phyloP scores from a whole-genome alignment of 2,329 filamentous ascomycete species.

The Coniochaeta prunicola region DNA sequence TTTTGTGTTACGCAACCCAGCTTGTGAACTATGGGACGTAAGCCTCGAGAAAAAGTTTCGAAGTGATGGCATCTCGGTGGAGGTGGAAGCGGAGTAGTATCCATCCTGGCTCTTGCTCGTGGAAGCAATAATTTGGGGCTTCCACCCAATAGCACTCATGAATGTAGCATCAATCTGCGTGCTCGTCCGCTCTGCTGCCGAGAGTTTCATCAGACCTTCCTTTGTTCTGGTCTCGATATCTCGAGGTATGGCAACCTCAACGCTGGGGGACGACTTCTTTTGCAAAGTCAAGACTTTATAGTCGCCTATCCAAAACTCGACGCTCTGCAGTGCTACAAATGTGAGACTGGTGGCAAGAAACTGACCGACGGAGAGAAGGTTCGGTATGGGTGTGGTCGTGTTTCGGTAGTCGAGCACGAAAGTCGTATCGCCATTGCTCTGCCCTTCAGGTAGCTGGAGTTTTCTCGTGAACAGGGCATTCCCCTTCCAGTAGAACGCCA shows the following conservation, averaged over 20 bases:
- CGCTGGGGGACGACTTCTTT: slow-evolving; percentile 80
- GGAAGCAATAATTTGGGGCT: slow-evolving; percentile 41
- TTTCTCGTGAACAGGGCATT: slow-evolving; percentile 92
- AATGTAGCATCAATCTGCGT: slow-evolving; percentile 88
- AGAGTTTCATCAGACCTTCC: slow-evolving; percentile 82
- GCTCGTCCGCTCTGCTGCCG: slow-evolving; percentile 73
- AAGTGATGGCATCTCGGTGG: slow-evolving; percentile 53
- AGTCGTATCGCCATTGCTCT: slow-evolving; percentile 67
- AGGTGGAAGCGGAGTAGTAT: slow-evolving; percentile 34
- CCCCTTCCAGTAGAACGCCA: slow-evolving; percentile 99
- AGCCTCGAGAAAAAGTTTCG: slow-evolving; percentile 75
- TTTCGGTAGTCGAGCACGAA: slow-evolving; percentile 95
- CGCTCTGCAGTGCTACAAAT: slow-evolving; percentile 80
- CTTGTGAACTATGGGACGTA: slow-evolving; percentile 48
- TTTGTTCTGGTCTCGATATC: slow-evolving; percentile 77
- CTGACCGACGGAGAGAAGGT: slow-evolving; percentile 77
- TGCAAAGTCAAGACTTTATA: slow-evolving; percentile 70
- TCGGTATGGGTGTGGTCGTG: slow-evolving; percentile 76
- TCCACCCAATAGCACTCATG: slow-evolving; percentile 85
- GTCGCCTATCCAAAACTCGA: slow-evolving; percentile 88
- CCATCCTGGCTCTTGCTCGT: slow-evolving; percentile 35
- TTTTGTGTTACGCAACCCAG: slow-evolving; percentile 42
- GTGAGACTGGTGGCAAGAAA: slow-evolving; percentile 93
- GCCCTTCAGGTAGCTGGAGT: slow-evolving; percentile 61
- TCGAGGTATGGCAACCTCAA: slow-evolving; percentile 63